Percentiles rank a stretch among this genome's conserved stretches.
These are phyloP conservation scores for Microthyrium microscopicum DNA, from an alignment of 2,329 filamentous ascomycete species.

Conservation along the genomic window DNA sequence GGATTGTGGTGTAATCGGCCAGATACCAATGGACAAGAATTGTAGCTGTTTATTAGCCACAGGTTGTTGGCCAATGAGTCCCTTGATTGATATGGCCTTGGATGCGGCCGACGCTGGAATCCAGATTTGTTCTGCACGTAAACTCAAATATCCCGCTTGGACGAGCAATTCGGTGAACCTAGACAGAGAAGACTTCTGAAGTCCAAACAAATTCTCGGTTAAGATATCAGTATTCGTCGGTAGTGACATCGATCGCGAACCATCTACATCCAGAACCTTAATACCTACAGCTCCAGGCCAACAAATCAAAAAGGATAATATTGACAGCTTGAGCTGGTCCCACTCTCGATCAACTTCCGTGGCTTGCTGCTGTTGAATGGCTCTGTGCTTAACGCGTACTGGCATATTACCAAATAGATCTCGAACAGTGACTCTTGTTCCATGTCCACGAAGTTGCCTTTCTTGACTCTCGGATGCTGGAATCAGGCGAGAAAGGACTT, in stretches of 20 bases:
- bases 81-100: conserved; percentile 43
- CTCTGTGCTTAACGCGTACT: conserved; percentile 70
- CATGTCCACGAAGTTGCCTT: conserved; percentile 41
- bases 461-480: conserved; percentile 44
- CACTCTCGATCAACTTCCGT: conserved; percentile 45
- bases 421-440: conserved; percentile 59
- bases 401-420: conserved; percentile 85
- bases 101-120: conserved; percentile 52
- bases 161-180: no score
- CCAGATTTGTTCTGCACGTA: no score
- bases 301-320: conserved; percentile 52
- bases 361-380: conserved; percentile 32
- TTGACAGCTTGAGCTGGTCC: conserved; percentile 40
- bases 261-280: conserved; percentile 37
- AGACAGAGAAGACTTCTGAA: neutral
- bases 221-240: neutral
- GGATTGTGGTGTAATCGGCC: conserved; percentile 40
- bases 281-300: conserved; percentile 45
- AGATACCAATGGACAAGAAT: conserved; percentile 64
- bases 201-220: neutral
- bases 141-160: no score
- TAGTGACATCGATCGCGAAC: conserved; percentile 20
- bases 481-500: conserved; percentile 43
- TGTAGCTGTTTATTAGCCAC: conserved; percentile 57
- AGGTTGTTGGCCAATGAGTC: conserved; percentile 55